Percentiles rank a stretch among this genome's conserved stretches.
Evolutionary conservation across 768 basidiomycete genomes (phyloP).

Genomic region (Boletus tomentosulus): DNA sequence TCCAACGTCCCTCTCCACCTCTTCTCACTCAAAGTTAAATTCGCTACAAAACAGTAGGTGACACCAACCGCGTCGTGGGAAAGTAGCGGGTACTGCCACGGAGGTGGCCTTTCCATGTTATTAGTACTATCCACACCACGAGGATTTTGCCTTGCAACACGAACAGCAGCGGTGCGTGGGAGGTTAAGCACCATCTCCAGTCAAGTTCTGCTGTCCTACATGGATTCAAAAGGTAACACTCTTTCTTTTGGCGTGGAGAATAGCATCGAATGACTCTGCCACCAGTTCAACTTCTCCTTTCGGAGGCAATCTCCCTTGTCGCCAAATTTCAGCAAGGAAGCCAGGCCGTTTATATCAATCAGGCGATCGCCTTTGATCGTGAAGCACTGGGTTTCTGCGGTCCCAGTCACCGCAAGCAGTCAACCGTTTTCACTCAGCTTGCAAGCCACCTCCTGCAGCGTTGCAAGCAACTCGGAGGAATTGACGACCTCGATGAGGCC

Average conservation of each 20-base stretch:
- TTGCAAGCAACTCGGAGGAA: neutral
- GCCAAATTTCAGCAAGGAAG: neutral
- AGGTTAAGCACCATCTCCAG: neutral
- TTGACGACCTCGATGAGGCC: neutral
- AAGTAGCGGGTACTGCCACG: no score
- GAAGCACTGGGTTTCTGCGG: neutral
- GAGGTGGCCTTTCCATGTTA: no score
- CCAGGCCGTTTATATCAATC: neutral
- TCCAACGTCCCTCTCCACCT: no score
- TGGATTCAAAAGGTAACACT: neutral
- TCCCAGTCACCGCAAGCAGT: neutral
- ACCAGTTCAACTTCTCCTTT: neutral
- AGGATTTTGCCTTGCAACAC: neutral
- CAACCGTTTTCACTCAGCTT: neutral
- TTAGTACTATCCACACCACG: neutral
- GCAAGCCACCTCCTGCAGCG: neutral
- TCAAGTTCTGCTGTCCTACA: neutral
- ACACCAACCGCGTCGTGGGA: no score
- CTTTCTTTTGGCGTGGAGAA: neutral
- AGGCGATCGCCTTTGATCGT: neutral
- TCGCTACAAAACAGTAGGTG: no score
- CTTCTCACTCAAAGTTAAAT: no score
- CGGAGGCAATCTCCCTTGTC: neutral
- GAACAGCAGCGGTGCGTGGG: neutral
- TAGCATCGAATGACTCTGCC: neutral